Percentiles rank a stretch among this genome's conserved stretches.
These are phyloP conservation scores for Neophaeococcomyces aloes DNA, from an alignment of 2,329 filamentous ascomycete genomes.

Conservation along the genomic window DNA sequence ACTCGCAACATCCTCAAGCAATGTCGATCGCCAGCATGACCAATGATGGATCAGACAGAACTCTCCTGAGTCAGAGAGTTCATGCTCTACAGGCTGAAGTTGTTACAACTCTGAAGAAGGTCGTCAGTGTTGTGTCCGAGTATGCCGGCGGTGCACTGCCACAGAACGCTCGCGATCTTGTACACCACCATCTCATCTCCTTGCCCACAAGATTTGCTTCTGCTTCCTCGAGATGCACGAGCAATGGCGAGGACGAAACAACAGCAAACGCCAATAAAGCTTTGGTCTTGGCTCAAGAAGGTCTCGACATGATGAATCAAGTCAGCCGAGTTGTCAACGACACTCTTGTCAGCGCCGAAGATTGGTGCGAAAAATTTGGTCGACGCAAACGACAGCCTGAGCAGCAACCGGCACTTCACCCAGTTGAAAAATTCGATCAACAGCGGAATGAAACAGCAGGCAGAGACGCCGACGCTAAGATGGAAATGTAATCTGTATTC, in stretches of 20 bases:
- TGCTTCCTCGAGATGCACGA: conserved; percentile 43
- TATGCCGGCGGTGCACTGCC: conserved; percentile 87
- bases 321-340: conserved; percentile 80
- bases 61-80: conserved; percentile 50
- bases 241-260: conserved; percentile 35
- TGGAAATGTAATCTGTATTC: conserved; percentile 8
- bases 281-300: conserved; percentile 76
- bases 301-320: conserved; percentile 87
- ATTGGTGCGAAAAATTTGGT: conserved; percentile 75
- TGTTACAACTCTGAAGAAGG: conserved; percentile 66
- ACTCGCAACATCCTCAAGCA: conserved; percentile 22
- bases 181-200: conserved; percentile 72
- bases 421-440: conserved; percentile 2
- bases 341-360: conserved; percentile 80
- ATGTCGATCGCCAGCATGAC: conserved; percentile 19
- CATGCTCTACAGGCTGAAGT: conserved; percentile 59
- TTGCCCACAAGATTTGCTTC: conserved; percentile 73
- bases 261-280: conserved; percentile 60
- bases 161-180: conserved; percentile 73
- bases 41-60: conserved; percentile 32
- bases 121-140: conserved; percentile 74
- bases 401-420: conserved; percentile 4
- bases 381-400: conserved; percentile 28
- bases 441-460: neutral
- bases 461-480: conserved; percentile 9